Conservation (phyloP, 2,329 filamentous ascomycete genomes). For the Fusarium succisae region DNA sequence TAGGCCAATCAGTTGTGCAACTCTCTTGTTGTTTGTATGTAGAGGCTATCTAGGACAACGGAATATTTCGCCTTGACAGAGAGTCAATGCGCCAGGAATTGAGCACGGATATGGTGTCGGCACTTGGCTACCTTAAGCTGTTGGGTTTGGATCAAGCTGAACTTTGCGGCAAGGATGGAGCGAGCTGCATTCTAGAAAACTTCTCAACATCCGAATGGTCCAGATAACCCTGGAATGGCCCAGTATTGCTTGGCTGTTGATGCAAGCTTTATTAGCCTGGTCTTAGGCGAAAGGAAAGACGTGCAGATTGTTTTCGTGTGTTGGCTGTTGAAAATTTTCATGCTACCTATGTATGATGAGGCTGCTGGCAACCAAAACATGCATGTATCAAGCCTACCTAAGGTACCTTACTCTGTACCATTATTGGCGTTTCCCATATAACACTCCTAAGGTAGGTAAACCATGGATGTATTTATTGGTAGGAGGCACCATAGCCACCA, state of each 20-base stretch:
- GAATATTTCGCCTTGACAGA: background rate
- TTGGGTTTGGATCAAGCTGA: conserved; percentile 26
- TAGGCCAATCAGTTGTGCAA: conserved; percentile 3
- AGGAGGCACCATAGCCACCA: background rate
- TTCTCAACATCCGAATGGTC: conserved; percentile 11
- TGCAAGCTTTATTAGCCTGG: conserved; percentile 28
- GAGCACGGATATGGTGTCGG: conserved; percentile 2
- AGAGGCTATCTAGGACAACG: background rate
- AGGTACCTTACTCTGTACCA: background rate
- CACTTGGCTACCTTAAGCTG: conserved; percentile 7
- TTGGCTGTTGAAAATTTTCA: conserved; percentile 27
- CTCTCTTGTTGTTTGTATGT: background rate
- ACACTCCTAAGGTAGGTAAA: background rate
- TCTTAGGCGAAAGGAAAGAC: conserved; percentile 14
- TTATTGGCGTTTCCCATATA: background rate
- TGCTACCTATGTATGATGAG: conserved; percentile 14
- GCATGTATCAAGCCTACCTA: background rate
- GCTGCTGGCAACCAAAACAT: background rate
- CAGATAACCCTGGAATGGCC: conserved; percentile 18
- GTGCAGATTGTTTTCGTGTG: conserved; percentile 28
- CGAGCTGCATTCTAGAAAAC: conserved; percentile 30
- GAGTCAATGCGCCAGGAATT: background rate
- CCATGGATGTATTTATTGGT: background rate
- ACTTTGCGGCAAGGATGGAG: conserved; percentile 15
- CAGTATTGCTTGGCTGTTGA: conserved; percentile 20